Evolutionary conservation across 1,139 yeast species (phyloP).

Genomic region (Suhomyces anneliseae): DNA sequence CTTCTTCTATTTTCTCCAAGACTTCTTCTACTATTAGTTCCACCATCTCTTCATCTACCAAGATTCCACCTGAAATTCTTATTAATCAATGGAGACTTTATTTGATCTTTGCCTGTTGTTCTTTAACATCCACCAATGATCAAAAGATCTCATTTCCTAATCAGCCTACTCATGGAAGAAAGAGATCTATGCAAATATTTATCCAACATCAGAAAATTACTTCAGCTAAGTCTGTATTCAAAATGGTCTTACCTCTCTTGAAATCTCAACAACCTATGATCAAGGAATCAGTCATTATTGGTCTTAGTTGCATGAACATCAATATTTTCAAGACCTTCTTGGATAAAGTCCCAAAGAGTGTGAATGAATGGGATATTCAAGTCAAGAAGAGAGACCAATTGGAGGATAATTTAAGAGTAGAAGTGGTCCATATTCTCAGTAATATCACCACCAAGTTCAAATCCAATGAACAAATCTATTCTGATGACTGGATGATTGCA

Average conservation of each 20-base stretch:
- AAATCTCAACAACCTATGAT: slow-evolving; percentile 70
- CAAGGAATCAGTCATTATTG: slow-evolving; percentile 82
- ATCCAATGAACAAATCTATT: slow-evolving; percentile 48
- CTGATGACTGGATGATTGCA: slow-evolving; percentile 70
- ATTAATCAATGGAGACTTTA: slow-evolving; percentile 89
- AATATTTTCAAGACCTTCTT: slow-evolving; percentile 82
- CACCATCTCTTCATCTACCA: slow-evolving; percentile 33
- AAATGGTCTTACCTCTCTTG: slow-evolving; percentile 81
- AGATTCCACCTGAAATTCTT: slow-evolving; percentile 65
- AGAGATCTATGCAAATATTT: slow-evolving; percentile 72
- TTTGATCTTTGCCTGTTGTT: slow-evolving; percentile 87
- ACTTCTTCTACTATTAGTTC: slow-evolving; percentile 29
- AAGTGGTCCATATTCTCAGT: slow-evolving; percentile 73
- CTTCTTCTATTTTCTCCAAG: slow-evolving; percentile 39
- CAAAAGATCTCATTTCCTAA: slow-evolving; percentile 69
- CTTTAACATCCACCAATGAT: slow-evolving; percentile 85
- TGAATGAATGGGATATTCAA: slow-evolving; percentile 58
- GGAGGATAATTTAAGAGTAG: slow-evolving; percentile 64
- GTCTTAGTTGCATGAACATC: slow-evolving; percentile 85
- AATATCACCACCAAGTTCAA: slow-evolving; percentile 68
- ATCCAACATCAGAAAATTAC: slow-evolving; percentile 91
- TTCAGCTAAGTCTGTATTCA: slow-evolving; percentile 86
- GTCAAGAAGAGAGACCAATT: slow-evolving; percentile 32
- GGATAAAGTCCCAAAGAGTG: slow-evolving; percentile 69
- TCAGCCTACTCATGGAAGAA: slow-evolving; percentile 62